Evolutionary conservation across 352 stramenopile species (phyloP), one percentile per base, ranked within the genome.

Genomic region (Globisporangium cederbergense): DNA sequence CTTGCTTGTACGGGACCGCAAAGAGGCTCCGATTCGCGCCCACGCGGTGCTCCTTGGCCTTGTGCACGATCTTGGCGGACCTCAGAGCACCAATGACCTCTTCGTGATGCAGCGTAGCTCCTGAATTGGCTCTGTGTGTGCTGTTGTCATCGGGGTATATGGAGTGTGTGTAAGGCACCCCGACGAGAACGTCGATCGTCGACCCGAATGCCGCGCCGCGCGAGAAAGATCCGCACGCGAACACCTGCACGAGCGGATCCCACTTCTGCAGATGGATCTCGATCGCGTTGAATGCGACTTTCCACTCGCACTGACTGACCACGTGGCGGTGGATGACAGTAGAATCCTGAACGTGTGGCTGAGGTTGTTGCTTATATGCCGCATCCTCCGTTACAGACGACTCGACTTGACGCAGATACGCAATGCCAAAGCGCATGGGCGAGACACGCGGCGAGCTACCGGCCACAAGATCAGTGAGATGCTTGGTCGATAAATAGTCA

Each of bases 201-300:
- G 86, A 95, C 40, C 84, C 75, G 45, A 79, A 91, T 6, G 79
- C 77, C 2, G 84, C 83, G 4, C 83, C 79, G 42, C 86, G 82
- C 28, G 83, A 83, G 42, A 95, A 93, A 2, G 79, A 79, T 2
- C 83, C 83, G 67, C 84, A 92, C 0, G 84, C 75, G 54, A 88
- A 93, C 34, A 91, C 68, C 42, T 87, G 69, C n/a, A 81, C 77
- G 0, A 65, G 55, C 20, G 72, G 47, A 43, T 80, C 74, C 73
- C 75, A 88, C 32, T 81, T 78, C 50, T 77, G 79, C 28, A 93
- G 46, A 58, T 91, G 77, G 43, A 89, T 77, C 18, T 74, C 69
- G 43, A 91, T 81, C 36, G 79, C 76, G 20, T 74, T 73, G 62
- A 94, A 89, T 8, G 82, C 81, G 14, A 78, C 68, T 68, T 89